These are phyloP conservation scores for Canna indica DNA, from an alignment of 176 grass and related monocot genomes.

Conservation along the genomic window DNA sequence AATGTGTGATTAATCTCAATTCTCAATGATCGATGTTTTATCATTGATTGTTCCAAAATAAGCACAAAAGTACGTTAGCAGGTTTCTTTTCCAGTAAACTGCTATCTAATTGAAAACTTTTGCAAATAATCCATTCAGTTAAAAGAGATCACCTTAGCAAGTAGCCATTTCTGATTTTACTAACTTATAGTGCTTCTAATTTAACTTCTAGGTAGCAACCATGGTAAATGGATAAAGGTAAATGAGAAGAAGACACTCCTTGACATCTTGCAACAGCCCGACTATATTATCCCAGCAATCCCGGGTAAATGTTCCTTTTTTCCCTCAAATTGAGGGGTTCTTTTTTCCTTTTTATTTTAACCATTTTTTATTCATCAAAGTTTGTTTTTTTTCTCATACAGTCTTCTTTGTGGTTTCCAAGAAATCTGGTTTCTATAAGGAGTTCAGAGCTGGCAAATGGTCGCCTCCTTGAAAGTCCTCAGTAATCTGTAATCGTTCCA, in stretches of 20 bases:
- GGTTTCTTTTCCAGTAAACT: no score
- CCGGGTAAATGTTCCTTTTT: constrained; percentile 49
- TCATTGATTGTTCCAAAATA: not conserved
- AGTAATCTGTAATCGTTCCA: not conserved
- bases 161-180: not conserved
- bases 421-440: constrained; percentile 58
- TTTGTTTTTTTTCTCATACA: constrained; percentile 24
- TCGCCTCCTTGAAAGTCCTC: constrained; percentile 37
- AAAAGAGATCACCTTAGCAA: not conserved
- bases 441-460: constrained; percentile 73
- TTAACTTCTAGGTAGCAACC: constrained; percentile 27
- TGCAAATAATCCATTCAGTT: not conserved
- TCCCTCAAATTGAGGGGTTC: not conserved
- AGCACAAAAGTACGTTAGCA: not conserved
- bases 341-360: not conserved
- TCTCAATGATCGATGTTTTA: no score
- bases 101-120: no score
- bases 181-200: constrained; percentile 7
- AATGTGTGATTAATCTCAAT: no score
- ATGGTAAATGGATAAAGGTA: constrained; percentile 57
- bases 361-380: not conserved
- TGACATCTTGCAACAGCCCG: constrained; percentile 48
- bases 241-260: constrained; percentile 64
- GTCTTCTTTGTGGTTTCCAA: constrained; percentile 89
- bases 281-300: constrained; percentile 53